These are phyloP conservation scores for Parathielavia appendiculata DNA, from an alignment of 495 filamentous ascomycete species.

Conservation along the genomic window DNA sequence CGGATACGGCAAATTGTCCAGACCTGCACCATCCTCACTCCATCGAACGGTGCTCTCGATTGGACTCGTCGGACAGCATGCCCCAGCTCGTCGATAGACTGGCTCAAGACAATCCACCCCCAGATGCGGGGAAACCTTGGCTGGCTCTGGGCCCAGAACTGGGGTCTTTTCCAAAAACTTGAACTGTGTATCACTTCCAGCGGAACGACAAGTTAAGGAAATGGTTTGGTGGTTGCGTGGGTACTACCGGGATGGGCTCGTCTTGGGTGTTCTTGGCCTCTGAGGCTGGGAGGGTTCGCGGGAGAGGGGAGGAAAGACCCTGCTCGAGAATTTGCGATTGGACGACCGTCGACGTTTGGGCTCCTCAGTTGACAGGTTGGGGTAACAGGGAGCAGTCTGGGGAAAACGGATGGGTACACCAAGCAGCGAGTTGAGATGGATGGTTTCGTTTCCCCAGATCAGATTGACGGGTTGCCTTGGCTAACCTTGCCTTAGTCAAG, in stretches of 20 bases:
- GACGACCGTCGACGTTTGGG: not conserved
- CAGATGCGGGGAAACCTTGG: constrained; percentile 10
- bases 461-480: not conserved
- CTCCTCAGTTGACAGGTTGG: constrained; percentile 4
- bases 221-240: not conserved
- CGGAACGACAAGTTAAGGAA: not conserved
- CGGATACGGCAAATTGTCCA: constrained; percentile 8
- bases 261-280: constrained; percentile 2
- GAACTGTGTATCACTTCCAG: not conserved
- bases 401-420: not conserved
- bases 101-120: not conserved
- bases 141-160: not conserved
- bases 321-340: not conserved
- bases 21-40: not conserved
- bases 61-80: not conserved
- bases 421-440: not conserved
- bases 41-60: constrained; percentile 5
- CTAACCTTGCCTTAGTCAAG: not conserved
- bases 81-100: not conserved
- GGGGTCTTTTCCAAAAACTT: not conserved
- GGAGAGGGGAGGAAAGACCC: not conserved
- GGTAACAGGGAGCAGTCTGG: constrained; percentile 8
- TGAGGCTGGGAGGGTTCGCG: not conserved
- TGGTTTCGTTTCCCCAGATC: not conserved
- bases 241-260: not conserved